Evolutionary conservation across 1,139 yeast genomes (phyloP), one percentile per base, ranked within the genome.

Genomic region (Nakaseomyces nivariensis): DNA sequence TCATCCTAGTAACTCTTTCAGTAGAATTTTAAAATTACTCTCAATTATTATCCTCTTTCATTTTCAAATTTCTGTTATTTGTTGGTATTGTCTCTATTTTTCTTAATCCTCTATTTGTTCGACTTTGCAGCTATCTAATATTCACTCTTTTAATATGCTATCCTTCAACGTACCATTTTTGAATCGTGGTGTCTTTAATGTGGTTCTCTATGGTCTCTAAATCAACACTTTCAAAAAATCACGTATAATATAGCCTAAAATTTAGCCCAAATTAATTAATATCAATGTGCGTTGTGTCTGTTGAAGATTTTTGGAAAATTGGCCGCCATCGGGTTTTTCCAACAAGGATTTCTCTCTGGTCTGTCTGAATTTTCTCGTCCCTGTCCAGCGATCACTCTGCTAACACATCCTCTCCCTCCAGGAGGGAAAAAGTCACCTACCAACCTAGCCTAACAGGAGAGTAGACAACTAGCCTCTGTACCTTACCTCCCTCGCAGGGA

Each of bases 141-240:
- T 38, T 38, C 42, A 38, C 42, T 25, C 26, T 17, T 17, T 17
- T 17, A 29, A 4, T 27, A 41, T n/a, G 44, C 25, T 41, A 33
- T 33, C 9, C 37, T 17, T 17, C 1, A 24, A 43, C 48, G 48
- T 45, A 45, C 48, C 48, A 45, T 45, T 45, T 44, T 47, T 32
- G 31, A 49, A 51, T 41, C 44, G 37, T 40, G 44, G 44, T 41
- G 44, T 41, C 44, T 41, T n/a, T 41, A 41, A n/a, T 29, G 44
- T 41, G 44, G 44, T 41, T 41, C 34, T 41, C 34, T 41, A 11
- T 27, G 42, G 42, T 38, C 42, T 38, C 11, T 25, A 17, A 26
- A 38, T 24, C 31, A 38, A 24, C 42, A 10, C 31, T 24, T 38
- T 38, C 11, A 4, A 24, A 38, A 38, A 38, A 7, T 38, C 42